Percentiles rank a stretch among this genome's conserved stretches.
Evolutionary conservation across 1,139 yeast genomes (phyloP).

Genomic region (Yueomyces sp.): DNA sequence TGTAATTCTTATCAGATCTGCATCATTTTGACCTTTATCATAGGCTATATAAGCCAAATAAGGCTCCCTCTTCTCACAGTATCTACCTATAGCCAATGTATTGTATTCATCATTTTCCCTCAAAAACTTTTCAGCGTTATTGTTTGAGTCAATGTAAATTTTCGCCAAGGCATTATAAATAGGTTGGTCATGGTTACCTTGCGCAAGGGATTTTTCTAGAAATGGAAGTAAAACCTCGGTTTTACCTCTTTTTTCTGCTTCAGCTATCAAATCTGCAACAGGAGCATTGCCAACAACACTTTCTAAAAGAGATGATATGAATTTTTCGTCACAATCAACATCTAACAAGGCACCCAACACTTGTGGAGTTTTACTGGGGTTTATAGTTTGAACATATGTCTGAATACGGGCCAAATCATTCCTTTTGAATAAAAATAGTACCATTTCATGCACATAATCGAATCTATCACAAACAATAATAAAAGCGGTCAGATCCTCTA

Average conservation of each 20-base stretch:
- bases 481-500: slow-evolving; percentile 90
- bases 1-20: slow-evolving; percentile 78
- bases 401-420: slow-evolving; percentile 92
- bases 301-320: slow-evolving; percentile 66
- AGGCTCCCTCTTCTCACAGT: slow-evolving; percentile 98
- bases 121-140: slow-evolving; percentile 91
- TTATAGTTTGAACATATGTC: slow-evolving; percentile 93
- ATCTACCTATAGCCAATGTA: slow-evolving; percentile 87
- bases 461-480: slow-evolving; percentile 93
- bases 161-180: slow-evolving; percentile 94
- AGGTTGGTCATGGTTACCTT: slow-evolving; percentile 83
- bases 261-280: slow-evolving; percentile 73
- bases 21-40: slow-evolving; percentile 87
- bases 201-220: slow-evolving; percentile 75
- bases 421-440: slow-evolving; percentile 85
- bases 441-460: slow-evolving; percentile 84
- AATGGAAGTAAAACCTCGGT: slow-evolving; percentile 83
- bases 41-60: slow-evolving; percentile 94
- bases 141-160: slow-evolving; percentile 93
- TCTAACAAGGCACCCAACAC: slow-evolving; percentile 92
- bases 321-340: slow-evolving; percentile 89
- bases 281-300: slow-evolving; percentile 94
- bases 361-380: slow-evolving; percentile 89
- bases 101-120: slow-evolving; percentile 82
- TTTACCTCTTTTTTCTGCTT: slow-evolving; percentile 93